Evolutionary conservation across 352 stramenopile species (phyloP).

Genomic region (Phytophthora multivora): DNA sequence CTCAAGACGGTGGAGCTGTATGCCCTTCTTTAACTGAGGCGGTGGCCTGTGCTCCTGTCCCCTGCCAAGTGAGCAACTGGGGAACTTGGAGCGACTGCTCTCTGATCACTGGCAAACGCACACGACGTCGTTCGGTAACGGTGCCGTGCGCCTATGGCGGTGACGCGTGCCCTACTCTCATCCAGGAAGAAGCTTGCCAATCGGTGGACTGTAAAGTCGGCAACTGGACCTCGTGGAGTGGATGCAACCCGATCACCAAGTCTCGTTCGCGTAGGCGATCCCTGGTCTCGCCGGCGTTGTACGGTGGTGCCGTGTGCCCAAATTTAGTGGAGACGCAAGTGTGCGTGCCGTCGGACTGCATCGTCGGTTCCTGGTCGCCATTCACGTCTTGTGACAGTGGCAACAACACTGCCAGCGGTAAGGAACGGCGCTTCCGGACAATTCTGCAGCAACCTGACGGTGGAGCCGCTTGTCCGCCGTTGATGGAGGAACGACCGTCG

Average conservation of each 20-base stretch:
- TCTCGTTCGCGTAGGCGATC: conserved; percentile 43
- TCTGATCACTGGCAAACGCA: conserved; percentile 40
- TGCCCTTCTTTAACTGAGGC: conserved; percentile 45
- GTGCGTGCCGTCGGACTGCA: conserved; percentile 50
- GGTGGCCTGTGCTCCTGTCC: conserved; percentile 40
- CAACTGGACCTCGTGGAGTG: conserved; percentile 45
- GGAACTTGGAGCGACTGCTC: conserved; percentile 49
- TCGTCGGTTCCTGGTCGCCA: conserved; percentile 55
- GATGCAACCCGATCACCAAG: conserved; percentile 44
- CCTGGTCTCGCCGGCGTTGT: conserved; percentile 35
- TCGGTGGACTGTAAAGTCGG: conserved; percentile 52
- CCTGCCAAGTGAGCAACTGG: conserved; percentile 63
- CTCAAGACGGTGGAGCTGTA: conserved; percentile 52
- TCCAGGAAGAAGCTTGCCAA: conserved; percentile 44
- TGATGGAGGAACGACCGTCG: conserved; percentile 53
- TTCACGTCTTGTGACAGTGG: conserved; percentile 47
- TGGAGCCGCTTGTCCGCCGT: conserved; percentile 37
- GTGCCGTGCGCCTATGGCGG: conserved; percentile 38
- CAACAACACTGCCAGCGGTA: conserved; percentile 9
- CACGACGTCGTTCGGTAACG: conserved; percentile 40
- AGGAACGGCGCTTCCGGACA: conserved; percentile 41
- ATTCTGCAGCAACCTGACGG: conserved; percentile 48
- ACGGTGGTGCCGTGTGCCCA: conserved; percentile 42
- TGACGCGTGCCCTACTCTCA: conserved; percentile 36
- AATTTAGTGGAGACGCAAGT: conserved; percentile 33